Evolutionary conservation across 257 asterid species (phyloP).

Genomic region (Cynanchum wilfordii): DNA sequence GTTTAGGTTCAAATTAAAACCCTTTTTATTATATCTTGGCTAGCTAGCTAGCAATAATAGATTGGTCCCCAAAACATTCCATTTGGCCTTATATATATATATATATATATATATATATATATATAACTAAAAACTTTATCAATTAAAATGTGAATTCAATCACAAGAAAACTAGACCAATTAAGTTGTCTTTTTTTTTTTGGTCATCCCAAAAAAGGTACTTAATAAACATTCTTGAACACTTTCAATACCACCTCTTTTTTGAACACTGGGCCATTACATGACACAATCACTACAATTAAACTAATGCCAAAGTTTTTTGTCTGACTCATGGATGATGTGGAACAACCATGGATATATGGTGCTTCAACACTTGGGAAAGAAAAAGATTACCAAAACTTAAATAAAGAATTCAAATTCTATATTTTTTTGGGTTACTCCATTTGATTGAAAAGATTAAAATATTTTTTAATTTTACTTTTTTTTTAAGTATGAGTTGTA

Average conservation of each 20-base stretch:
- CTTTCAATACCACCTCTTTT: conserved; percentile 28
- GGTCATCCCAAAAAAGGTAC: conserved; percentile 19
- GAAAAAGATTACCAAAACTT: too few species aligned
- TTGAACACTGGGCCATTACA: conserved; percentile 33
- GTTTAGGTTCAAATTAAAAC: conserved; percentile 3
- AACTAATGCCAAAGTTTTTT: conserved; percentile 26
- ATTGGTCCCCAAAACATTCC: background rate
- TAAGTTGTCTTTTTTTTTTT: conserved; percentile 8
- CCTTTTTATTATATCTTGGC: background rate
- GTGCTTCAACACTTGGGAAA: conserved; percentile 20
- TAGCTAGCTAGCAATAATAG: background rate
- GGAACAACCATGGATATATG: conserved; percentile 18
- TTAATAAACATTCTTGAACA: conserved; percentile 24
- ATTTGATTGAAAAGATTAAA: too few species aligned
- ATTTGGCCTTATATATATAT: background rate
- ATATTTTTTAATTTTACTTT: too few species aligned
- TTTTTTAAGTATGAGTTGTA: too few species aligned
- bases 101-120: too few species aligned
- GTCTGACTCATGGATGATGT: conserved; percentile 52
- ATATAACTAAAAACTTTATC: conserved; percentile 1
- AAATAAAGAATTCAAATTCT: too few species aligned
- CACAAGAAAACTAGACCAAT: conserved; percentile 6
- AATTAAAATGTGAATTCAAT: conserved; percentile 21
- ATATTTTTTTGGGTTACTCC: too few species aligned
- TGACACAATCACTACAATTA: conserved; percentile 26